phyloP scores from a whole-genome alignment of 2,329 filamentous ascomycete genomes.

The Fusarium guadeloupense region DNA sequence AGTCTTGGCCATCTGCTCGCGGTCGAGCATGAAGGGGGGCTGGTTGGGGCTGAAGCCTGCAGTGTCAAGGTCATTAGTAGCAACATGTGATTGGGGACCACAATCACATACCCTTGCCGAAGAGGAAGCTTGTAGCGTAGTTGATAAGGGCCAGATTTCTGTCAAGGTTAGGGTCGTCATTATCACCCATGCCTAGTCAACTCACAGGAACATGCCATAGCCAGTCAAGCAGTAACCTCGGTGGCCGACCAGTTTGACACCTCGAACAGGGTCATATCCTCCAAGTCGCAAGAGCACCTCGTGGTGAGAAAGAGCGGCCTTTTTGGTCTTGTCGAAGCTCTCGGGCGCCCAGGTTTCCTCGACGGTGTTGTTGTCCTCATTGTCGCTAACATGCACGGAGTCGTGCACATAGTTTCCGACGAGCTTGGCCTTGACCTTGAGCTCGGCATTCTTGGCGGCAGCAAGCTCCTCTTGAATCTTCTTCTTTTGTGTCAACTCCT shows the following conservation, averaged over 20 bases:
- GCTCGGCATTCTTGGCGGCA: constrained; percentile 74
- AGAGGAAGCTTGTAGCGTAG: constrained; percentile 90
- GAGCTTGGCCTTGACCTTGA: constrained; percentile 81
- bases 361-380: constrained; percentile 87
- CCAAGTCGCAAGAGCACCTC: constrained; percentile 89
- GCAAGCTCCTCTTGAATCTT: constrained; percentile 80
- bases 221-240: constrained; percentile 91
- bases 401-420: constrained; percentile 82
- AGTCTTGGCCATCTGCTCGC: constrained; percentile 97
- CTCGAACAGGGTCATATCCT: constrained; percentile 91
- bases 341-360: constrained; percentile 84
- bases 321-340: constrained; percentile 77
- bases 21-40: constrained; percentile 93
- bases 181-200: background rate
- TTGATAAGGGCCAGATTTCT: constrained; percentile 90
- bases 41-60: constrained; percentile 82
- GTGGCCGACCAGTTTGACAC: constrained; percentile 93
- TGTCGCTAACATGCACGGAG: constrained; percentile 82
- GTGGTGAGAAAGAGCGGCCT: constrained; percentile 86
- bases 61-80: constrained; percentile 9
- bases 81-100: background rate
- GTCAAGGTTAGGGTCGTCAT: constrained; percentile 20
- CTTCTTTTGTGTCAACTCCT: constrained; percentile 81
- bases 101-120: constrained; percentile 36
- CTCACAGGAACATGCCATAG: constrained; percentile 81